Evolutionary conservation across 108 stramenopile genomes (phyloP).

Genomic region (Cyclotella atomus): DNA sequence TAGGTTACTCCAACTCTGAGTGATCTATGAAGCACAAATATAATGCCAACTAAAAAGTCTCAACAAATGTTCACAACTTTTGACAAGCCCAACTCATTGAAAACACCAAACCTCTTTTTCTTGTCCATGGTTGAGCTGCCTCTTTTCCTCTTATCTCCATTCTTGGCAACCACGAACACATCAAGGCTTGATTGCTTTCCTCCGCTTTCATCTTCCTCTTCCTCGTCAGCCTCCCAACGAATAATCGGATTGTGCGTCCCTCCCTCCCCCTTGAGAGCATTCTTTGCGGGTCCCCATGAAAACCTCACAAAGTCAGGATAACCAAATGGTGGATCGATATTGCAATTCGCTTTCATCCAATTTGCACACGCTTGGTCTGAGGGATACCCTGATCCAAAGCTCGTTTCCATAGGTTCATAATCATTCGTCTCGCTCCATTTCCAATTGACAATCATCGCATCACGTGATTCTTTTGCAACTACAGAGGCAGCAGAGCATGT

Average conservation of each 20-base stretch:
- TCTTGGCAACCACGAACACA: slow-evolving; percentile 41
- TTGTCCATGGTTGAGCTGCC: slow-evolving; percentile 2
- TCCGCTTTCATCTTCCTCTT: slow-evolving; percentile 54
- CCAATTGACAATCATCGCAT: slow-evolving; percentile 66
- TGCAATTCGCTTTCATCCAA: slow-evolving; percentile 67
- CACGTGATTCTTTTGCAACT: slow-evolving; percentile 88
- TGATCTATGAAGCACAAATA: too few relatives aligned
- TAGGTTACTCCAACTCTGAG: too few relatives aligned
- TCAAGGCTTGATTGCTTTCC: slow-evolving; percentile 48
- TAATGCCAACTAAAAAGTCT: too few relatives aligned
- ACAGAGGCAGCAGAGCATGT: slow-evolving; percentile 86
- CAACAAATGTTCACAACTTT: slow-evolving; percentile 26
- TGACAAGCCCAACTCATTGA: slow-evolving; percentile 41
- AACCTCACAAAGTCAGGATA: slow-evolving; percentile 80
- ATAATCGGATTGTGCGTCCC: slow-evolving; percentile 27
- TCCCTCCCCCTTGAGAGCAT: slow-evolving; percentile 50
- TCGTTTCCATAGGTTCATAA: slow-evolving; percentile 21
- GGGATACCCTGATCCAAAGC: slow-evolving; percentile 80
- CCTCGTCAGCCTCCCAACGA: slow-evolving; percentile 68
- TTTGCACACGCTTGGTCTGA: slow-evolving; percentile 74
- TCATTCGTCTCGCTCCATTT: slow-evolving; percentile 58
- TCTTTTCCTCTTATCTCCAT: neutral
- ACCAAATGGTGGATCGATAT: slow-evolving; percentile 71
- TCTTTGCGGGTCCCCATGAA: slow-evolving; percentile 78
- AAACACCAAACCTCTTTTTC: slow-evolving; percentile 45